These are phyloP conservation scores for Pneumocystis jirovecii DNA, from an alignment of 1,139 yeast species.

Conservation along the genomic window DNA sequence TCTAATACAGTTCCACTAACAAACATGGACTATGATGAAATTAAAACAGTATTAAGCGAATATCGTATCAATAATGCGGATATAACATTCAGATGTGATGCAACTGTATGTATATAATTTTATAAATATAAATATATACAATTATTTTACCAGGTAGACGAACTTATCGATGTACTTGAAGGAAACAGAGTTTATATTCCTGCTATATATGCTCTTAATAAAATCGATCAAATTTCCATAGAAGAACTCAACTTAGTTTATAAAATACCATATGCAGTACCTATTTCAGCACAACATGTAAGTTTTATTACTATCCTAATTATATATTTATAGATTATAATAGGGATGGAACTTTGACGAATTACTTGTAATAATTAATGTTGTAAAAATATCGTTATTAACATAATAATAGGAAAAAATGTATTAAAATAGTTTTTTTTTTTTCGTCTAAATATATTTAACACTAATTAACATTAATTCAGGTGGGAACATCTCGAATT, in stretches of 20 bases:
- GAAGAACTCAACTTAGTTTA: conserved; percentile 82
- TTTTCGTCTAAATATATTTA: not conserved
- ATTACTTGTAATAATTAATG: conserved; percentile 49
- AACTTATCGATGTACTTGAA: conserved; percentile 44
- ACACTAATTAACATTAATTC: not conserved
- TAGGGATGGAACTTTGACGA: conserved; percentile 94
- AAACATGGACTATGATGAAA: conserved; percentile 79
- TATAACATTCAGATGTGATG: conserved; percentile 90
- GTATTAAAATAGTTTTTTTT: not conserved
- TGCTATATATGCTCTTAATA: conserved; percentile 83
- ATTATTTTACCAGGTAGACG: conserved; percentile 32
- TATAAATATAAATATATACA: conserved; percentile 40
- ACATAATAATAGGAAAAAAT: not conserved
- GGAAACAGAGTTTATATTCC: conserved; percentile 88
- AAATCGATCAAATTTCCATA: conserved; percentile 84
- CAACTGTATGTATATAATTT: conserved; percentile 51
- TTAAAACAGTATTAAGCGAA: conserved; percentile 89
- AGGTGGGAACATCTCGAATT: conserved; percentile 69
- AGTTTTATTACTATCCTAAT: not conserved
- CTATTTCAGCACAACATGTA: conserved; percentile 72
- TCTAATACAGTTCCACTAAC: conserved; percentile 89
- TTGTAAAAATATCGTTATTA: not conserved
- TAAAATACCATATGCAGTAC: conserved; percentile 91
- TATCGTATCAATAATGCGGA: conserved; percentile 94
- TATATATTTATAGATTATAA: not conserved